Evolutionary conservation across 1,284 basidiomycete species (phyloP).

Genomic region (Gomphus bonarii): DNA sequence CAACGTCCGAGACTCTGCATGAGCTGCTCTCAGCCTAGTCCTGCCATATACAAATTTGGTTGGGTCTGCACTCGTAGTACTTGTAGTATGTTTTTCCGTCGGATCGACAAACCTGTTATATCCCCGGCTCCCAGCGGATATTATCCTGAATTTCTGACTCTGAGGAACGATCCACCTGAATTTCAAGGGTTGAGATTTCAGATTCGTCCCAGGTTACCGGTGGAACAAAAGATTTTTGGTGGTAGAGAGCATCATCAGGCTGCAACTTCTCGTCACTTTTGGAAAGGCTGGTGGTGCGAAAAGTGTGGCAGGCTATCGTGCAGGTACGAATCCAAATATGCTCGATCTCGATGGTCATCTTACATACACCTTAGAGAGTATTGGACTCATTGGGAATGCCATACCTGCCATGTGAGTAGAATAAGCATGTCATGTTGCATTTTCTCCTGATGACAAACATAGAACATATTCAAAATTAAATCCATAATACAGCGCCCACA

Average conservation of each 20-base stretch:
- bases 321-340: slow-evolving; percentile 34
- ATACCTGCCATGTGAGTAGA: slow-evolving; percentile 32
- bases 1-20: background rate
- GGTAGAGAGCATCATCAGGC: slow-evolving; percentile 3
- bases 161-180: background rate
- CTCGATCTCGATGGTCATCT: background rate
- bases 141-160: background rate
- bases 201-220: slow-evolving; percentile 4
- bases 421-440: background rate
- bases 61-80: slow-evolving; percentile 54
- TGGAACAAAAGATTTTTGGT: background rate
- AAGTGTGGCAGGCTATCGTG: slow-evolving; percentile 61
- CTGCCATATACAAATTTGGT: slow-evolving; percentile 39
- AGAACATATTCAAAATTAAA: background rate
- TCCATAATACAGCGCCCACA: background rate
- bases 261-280: slow-evolving; percentile 41
- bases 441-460: background rate
- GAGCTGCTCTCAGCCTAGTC: slow-evolving; percentile 33
- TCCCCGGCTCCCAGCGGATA: slow-evolving; percentile 19
- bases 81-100: slow-evolving; percentile 47
- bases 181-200: background rate
- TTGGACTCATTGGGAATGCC: slow-evolving; percentile 67
- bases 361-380: slow-evolving; percentile 22
- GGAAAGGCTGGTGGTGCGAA: slow-evolving; percentile 59
- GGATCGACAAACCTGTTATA: slow-evolving; percentile 14